Percentiles rank a stretch among this genome's conserved stretches.
phyloP scores from a whole-genome alignment of 2,329 filamentous ascomycete species.

The Xylaria sp. region DNA sequence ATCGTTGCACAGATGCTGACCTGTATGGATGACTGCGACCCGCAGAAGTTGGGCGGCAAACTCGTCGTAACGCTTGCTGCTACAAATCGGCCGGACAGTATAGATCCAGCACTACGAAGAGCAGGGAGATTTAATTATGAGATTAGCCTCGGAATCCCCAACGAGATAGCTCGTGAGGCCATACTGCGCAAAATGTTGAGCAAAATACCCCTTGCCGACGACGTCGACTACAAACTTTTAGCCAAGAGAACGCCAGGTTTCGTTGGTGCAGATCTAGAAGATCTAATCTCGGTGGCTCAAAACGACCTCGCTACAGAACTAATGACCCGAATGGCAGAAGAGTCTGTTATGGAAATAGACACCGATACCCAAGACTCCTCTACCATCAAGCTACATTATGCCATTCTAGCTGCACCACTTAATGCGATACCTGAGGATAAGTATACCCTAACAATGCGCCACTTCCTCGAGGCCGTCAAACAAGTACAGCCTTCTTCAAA shows the following conservation, averaged over 20 bases:
- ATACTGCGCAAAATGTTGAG: conserved; percentile 81
- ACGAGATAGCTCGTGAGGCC: conserved; percentile 77
- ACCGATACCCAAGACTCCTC: conserved; percentile 30
- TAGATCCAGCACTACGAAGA: conserved; percentile 81
- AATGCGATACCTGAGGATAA: conserved; percentile 42
- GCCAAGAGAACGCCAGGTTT: conserved; percentile 91
- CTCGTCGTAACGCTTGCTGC: conserved; percentile 91
- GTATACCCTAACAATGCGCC: conserved; percentile 58
- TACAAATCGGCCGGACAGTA: conserved; percentile 86
- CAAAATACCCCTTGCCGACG: conserved; percentile 70
- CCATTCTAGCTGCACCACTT: conserved; percentile 40
- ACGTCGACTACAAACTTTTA: conserved; percentile 78
- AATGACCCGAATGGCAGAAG: conserved; percentile 46
- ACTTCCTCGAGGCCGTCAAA: conserved; percentile 81
- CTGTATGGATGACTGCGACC: conserved; percentile 84
- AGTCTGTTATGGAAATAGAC: conserved; percentile 43
- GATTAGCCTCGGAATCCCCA: conserved; percentile 89
- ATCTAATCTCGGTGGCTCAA: conserved; percentile 62
- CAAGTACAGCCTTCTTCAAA: conserved; percentile 83
- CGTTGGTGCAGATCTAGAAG: conserved; percentile 88
- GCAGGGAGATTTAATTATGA: conserved; percentile 84
- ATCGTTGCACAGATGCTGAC: conserved; percentile 85
- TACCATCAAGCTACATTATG: conserved; percentile 39
- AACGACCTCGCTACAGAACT: conserved; percentile 51
- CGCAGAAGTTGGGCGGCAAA: conserved; percentile 75